Conservation (phyloP, 2,329 filamentous ascomycete species). For the Hypoxylon rubiginosum region DNA sequence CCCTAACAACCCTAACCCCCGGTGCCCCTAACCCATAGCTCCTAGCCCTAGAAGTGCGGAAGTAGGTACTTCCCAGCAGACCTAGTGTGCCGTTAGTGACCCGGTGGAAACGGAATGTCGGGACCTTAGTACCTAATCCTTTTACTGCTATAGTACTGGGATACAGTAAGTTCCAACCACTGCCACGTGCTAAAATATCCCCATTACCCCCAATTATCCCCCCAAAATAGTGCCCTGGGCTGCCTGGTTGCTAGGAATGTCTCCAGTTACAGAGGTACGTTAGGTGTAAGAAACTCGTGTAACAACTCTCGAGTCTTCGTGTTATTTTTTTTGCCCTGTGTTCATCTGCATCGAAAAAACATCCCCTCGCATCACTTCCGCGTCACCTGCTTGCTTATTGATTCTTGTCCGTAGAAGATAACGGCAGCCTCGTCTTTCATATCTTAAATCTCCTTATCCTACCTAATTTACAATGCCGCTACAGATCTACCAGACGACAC, state of each 20-base stretch:
- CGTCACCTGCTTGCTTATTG: conserved; percentile 39
- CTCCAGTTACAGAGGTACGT: background rate
- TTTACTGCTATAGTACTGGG: background rate
- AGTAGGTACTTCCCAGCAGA: background rate
- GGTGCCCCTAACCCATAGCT: no score
- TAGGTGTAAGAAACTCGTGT: conserved; percentile 21
- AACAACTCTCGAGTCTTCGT: conserved; percentile 30
- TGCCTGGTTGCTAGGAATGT: background rate
- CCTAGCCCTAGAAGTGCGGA: background rate
- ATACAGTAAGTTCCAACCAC: conserved; percentile 30
- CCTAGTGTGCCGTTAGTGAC: conserved; percentile 5
- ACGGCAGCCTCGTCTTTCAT: conserved; percentile 20
- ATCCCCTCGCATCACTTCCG: conserved; percentile 40
- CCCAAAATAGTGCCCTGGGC: background rate
- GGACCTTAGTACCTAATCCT: conserved; percentile 11
- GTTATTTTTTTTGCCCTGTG: conserved; percentile 21
- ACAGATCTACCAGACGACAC: conserved; percentile 30
- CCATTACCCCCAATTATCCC: conserved; percentile 24
- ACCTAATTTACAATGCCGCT: conserved; percentile 32
- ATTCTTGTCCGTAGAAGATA: conserved; percentile 33
- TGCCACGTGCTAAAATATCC: conserved; percentile 37
- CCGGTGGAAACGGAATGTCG: conserved; percentile 16
- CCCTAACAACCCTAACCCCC: no score
- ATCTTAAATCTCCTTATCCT: conserved; percentile 6
- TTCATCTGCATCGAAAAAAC: conserved; percentile 31